Conservation (phyloP, 2,329 filamentous ascomycete genomes). For the Colletotrichum liaoningense region DNA sequence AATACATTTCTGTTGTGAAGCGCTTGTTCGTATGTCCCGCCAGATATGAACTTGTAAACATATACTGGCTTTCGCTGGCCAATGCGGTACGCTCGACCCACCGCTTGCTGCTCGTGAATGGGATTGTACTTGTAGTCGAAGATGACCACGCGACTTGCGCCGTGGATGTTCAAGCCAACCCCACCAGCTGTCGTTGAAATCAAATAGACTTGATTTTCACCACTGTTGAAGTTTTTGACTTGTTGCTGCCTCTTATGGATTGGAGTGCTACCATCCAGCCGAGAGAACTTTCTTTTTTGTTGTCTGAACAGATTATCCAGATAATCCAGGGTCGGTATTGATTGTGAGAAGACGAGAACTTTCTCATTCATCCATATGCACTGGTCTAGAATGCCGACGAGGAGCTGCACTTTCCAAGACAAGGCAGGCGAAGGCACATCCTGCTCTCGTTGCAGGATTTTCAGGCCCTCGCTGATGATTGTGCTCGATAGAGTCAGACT, state of each 20-base stretch:
- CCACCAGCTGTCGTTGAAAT: conserved; percentile 89
- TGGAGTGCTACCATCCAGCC: conserved; percentile 76
- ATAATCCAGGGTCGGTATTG: conserved; percentile 76
- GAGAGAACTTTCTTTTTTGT: conserved; percentile 59
- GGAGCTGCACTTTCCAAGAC: conserved; percentile 76
- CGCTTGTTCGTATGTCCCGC: conserved; percentile 82
- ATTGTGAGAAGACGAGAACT: conserved; percentile 84
- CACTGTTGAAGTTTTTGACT: conserved; percentile 77
- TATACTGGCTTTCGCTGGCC: conserved; percentile 84
- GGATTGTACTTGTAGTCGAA: conserved; percentile 89
- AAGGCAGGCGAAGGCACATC: conserved; percentile 59
- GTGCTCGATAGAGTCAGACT: conserved; percentile 13
- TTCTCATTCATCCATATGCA: conserved; percentile 75
- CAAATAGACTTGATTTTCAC: conserved; percentile 71
- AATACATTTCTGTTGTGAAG: conserved; percentile 81
- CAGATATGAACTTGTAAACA: conserved; percentile 84
- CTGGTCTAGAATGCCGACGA: conserved; percentile 77
- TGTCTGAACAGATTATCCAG: conserved; percentile 67
- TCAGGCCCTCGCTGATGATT: conserved; percentile 41
- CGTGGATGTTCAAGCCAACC: conserved; percentile 83
- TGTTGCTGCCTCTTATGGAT: conserved; percentile 69
- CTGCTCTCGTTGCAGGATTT: conserved; percentile 48
- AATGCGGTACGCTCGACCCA: conserved; percentile 87
- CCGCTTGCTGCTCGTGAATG: conserved; percentile 84
- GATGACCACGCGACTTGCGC: conserved; percentile 87